Percentiles rank a stretch among this genome's conserved stretches.
phyloP scores from a whole-genome alignment of 805 yeast genomes.

The Groenewaldozyma tartarivorans region DNA sequence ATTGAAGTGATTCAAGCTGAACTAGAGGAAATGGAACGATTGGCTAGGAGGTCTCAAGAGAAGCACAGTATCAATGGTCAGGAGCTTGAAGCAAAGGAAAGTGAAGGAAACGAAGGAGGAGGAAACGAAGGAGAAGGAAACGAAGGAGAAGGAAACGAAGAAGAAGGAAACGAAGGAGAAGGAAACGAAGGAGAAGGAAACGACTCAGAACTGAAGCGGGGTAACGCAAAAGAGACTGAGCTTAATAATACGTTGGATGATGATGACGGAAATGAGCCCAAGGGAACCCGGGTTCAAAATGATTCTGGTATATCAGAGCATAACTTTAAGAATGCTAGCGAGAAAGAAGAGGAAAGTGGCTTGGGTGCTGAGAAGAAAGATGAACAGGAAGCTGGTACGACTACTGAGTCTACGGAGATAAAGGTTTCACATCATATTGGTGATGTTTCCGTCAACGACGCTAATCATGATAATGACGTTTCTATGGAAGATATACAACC shows the following conservation, averaged over 20 bases:
- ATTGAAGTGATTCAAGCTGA: conserved; percentile 10
- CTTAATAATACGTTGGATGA: conserved; percentile 5
- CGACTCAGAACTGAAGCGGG: no score
- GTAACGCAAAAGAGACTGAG: no score
- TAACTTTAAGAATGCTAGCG: conserved; percentile 24
- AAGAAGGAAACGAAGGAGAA: conserved; percentile 1
- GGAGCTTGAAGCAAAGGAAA: not conserved
- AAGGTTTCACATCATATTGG: no score
- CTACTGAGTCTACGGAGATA: no score
- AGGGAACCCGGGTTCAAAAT: conserved; percentile 27
- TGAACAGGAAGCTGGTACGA: conserved; percentile 32
- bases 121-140: not conserved
- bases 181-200: conserved; percentile 5
- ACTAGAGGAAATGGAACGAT: conserved; percentile 1
- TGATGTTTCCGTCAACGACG: no score
- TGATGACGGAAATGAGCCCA: conserved; percentile 35
- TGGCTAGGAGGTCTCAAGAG: not conserved
- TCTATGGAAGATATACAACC: not conserved
- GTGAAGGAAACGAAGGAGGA: conserved; percentile 4
- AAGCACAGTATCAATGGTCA: not conserved
- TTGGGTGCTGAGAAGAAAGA: conserved; percentile 26
- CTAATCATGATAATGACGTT: not conserved
- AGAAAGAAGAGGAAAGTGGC: conserved; percentile 3
- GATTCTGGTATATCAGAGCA: conserved; percentile 31
- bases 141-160: not conserved